Evolutionary conservation across 805 yeast species (phyloP).

Genomic region (Wickerhamomyces rabaulensis): DNA sequence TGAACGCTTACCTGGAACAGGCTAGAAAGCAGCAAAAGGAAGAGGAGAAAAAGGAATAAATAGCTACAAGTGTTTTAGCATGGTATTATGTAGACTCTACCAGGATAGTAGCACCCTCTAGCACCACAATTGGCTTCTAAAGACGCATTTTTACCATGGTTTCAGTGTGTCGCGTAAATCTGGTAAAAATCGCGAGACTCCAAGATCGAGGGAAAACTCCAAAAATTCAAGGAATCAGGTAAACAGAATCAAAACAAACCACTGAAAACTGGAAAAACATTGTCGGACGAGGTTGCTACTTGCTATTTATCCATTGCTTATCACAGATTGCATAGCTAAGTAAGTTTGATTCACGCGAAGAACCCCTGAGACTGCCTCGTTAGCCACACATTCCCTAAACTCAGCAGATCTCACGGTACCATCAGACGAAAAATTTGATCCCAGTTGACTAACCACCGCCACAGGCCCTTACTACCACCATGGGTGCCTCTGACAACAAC

Average conservation of each 20-base stretch:
- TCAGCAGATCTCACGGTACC: background rate
- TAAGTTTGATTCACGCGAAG: background rate
- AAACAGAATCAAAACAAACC: conserved; percentile 9
- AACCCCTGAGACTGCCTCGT: background rate
- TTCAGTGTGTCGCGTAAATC: background rate
- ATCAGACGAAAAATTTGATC: background rate
- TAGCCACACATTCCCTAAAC: background rate
- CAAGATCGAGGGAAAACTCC: conserved; percentile 1
- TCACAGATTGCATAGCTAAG: background rate
- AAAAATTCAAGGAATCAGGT: background rate
- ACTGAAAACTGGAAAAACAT: background rate
- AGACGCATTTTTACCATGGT: too few species aligned
- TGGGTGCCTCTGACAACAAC: conserved; percentile 16
- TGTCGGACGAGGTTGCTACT: background rate
- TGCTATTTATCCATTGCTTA: background rate
- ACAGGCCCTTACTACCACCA: background rate
- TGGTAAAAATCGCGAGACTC: background rate
- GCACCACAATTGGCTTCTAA: too few species aligned
- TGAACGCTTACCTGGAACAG: conserved; percentile 43
- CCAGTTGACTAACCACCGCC: background rate
- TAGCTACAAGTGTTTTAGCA: background rate
- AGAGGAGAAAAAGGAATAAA: conserved; percentile 1
- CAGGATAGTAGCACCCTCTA: too few species aligned
- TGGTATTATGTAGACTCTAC: background rate
- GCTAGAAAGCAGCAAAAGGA: conserved; percentile 27